phyloP scores from a whole-genome alignment of 768 basidiomycete genomes.

The Holtermannia corniformis region DNA sequence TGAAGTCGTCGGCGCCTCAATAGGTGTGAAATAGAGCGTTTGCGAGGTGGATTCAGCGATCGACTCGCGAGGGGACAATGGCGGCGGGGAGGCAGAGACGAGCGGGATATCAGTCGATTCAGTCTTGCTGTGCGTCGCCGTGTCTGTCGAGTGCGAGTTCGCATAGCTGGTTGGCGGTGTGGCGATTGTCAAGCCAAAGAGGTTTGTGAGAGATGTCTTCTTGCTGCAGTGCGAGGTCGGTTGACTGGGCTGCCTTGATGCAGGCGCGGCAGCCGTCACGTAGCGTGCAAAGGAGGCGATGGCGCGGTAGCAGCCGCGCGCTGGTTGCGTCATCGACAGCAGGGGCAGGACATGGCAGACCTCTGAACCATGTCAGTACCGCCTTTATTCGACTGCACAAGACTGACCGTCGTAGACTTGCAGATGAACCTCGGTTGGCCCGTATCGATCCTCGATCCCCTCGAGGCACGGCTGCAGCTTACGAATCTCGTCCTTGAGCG shows the following conservation, averaged over 20 bases:
- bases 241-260: conserved; percentile 3
- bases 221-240: neutral
- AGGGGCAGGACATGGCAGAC: conserved; percentile 68
- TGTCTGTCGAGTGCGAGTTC: neutral
- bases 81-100: neutral
- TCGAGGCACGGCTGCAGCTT: conserved; percentile 36
- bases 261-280: conserved; percentile 34
- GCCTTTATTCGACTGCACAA: conserved; percentile 1
- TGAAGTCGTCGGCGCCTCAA: neutral
- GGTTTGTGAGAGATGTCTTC: neutral
- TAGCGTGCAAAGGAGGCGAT: conserved; percentile 43
- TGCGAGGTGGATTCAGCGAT: neutral
- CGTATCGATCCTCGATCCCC: conserved; percentile 39
- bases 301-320: conserved; percentile 43
- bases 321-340: conserved; percentile 47
- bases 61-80: neutral
- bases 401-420: conserved; percentile 77
- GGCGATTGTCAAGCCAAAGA: neutral
- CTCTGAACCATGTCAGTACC: conserved; percentile 46
- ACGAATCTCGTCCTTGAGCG: conserved; percentile 51
- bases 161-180: too few relatives aligned
- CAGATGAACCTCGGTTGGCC: conserved; percentile 70
- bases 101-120: neutral
- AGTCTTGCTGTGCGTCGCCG: neutral
- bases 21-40: neutral